Percentiles rank a stretch among this genome's conserved stretches.
Conservation (phyloP, 306 rosid genomes). For the Lathyrus sativus region DNA sequence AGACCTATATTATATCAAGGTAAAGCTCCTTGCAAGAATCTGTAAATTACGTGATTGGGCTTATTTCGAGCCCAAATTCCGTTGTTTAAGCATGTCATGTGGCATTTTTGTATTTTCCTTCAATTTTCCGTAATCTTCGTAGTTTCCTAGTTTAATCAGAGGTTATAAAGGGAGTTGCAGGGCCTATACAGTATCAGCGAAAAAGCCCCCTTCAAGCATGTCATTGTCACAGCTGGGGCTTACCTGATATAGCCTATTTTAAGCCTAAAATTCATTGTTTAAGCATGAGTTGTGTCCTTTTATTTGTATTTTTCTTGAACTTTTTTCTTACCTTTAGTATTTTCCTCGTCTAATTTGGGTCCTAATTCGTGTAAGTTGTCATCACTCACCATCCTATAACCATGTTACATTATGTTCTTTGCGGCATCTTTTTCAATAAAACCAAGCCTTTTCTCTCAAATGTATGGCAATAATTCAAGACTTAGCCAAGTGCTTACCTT, state of each 20-base stretch:
- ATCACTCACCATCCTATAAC: neutral
- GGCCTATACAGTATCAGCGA: neutral
- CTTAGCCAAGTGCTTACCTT: constrained; percentile 14
- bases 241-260: neutral
- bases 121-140: neutral
- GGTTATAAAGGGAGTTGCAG: neutral
- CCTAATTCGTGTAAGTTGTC: neutral
- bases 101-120: neutral
- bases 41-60: neutral
- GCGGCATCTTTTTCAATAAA: constrained; percentile 7
- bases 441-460: constrained; percentile 17
- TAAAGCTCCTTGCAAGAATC: neutral
- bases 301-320: neutral
- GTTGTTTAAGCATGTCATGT: neutral
- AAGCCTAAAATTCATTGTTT: neutral
- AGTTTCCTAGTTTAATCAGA: constrained; percentile 10
- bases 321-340: neutral
- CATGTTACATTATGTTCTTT: neutral
- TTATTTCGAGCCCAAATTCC: constrained; percentile 9
- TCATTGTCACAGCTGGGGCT: neutral
- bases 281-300: neutral
- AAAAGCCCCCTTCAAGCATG: neutral
- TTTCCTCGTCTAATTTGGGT: constrained; percentile 2
- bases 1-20: neutral
- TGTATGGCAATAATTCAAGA: neutral